These are phyloP conservation scores for Coemansia sp. DNA, from an alignment of 192 early-diverging fungal species.

Conservation along the genomic window DNA sequence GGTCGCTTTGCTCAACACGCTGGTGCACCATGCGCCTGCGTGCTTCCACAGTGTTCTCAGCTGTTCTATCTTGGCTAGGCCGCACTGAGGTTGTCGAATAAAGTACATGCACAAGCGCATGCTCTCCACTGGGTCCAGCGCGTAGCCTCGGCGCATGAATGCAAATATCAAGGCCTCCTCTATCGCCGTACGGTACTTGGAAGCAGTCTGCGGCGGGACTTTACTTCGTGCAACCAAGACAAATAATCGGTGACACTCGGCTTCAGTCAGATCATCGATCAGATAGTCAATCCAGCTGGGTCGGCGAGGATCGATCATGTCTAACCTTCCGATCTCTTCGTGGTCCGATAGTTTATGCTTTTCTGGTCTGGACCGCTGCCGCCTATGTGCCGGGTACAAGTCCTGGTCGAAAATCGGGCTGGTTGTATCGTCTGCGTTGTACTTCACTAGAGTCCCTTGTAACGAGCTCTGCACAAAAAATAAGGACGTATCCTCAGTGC, in stretches of 20 bases:
- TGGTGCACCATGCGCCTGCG: constrained; percentile 21
- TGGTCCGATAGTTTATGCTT: background rate
- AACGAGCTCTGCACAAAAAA: background rate
- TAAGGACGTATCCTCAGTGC: background rate
- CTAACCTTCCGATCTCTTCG: background rate
- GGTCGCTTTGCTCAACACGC: background rate
- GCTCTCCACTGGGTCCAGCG: constrained; percentile 33
- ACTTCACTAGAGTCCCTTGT: background rate
- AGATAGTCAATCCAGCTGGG: constrained; percentile 50
- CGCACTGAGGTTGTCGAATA: constrained; percentile 13
- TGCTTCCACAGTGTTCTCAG: constrained; percentile 25
- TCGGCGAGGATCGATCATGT: constrained; percentile 23
- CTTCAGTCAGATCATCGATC: constrained; percentile 24
- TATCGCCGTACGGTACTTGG: constrained; percentile 24
- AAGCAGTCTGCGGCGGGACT: constrained; percentile 12
- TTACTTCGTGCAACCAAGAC: constrained; percentile 33
- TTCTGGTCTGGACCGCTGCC: background rate
- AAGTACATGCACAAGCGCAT: constrained; percentile 42
- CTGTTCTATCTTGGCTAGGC: constrained; percentile 6
- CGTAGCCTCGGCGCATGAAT: constrained; percentile 32
- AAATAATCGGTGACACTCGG: constrained; percentile 31
- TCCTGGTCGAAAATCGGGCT: constrained; percentile 20
- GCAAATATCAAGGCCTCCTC: constrained; percentile 52
- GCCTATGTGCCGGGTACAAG: constrained; percentile 11
- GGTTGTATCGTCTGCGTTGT: constrained; percentile 1